Base-by-base conservation (phyloP, 768 basidiomycete species). In the Termitomyces sp. region DNA sequence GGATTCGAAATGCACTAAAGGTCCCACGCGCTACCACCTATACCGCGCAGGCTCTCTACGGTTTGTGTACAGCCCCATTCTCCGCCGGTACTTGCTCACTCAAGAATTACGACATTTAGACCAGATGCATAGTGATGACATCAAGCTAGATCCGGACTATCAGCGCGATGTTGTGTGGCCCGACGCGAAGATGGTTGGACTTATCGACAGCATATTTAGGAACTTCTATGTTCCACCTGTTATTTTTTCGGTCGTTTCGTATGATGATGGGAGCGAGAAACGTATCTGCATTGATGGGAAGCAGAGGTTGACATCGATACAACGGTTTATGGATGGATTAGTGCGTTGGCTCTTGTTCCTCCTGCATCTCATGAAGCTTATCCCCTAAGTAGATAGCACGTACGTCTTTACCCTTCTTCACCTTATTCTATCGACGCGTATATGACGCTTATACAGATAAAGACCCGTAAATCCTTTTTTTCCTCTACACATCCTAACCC, bases 161-260 rank as follows among this genome's bases (percentile, higher is more conserved):
- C 89, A 91, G 64, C 80, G 89, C 65, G 89, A 85, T 46, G 82
- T 92, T 39, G 91, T 93, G 1, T 93, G 90, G 91, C 76, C 86
- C 0, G 86, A 89, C 58, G 62, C 74, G 3, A 91, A 91, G 68
- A 88, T 91, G 67, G 79, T 85, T 21, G 81, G 82, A 0, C 76
- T 93, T 27, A 83, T 93, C 41, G 91, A 92, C 66, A 89, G 87
- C 2, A 76, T 91, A 11, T 81, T 89, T 58, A 83, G 86, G 43
- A 90, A 91, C 64, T 90, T 84, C 58, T 90, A 89, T 60, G 76
- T 90, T 7, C 88, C 88, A 0, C 88, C 88, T 0, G 72, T 89
- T 42, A 88, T 89, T 23, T 89, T 89, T 54, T 84, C 85, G 58
- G 77, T 82, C 12, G 70, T 79, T 21, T 67, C 72, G 2, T 63